Evolutionary conservation across 768 basidiomycete species (phyloP).

Genomic region (Lactarius akahatsu): DNA sequence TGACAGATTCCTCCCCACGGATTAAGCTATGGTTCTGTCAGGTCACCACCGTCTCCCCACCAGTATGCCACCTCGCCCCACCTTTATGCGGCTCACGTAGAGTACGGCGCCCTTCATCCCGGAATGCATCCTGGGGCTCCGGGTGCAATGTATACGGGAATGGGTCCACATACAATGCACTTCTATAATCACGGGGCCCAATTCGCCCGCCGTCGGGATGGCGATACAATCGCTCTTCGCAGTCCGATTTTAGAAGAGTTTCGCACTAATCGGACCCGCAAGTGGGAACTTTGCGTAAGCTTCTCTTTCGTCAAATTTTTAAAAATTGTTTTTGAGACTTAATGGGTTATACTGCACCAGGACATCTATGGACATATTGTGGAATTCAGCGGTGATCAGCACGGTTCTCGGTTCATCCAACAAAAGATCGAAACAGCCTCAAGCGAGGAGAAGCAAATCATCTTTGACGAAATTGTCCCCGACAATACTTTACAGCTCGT

Average conservation of each 20-base stretch:
- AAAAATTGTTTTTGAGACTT: neutral
- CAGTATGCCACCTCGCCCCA: slow-evolving; percentile 32
- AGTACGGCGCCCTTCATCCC: slow-evolving; percentile 51
- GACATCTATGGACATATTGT: slow-evolving; percentile 83
- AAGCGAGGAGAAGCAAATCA: slow-evolving; percentile 71
- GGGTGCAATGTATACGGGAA: slow-evolving; percentile 44
- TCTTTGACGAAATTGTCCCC: slow-evolving; percentile 89
- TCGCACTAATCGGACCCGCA: slow-evolving; percentile 69
- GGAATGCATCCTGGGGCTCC: slow-evolving; percentile 33
- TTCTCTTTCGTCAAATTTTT: slow-evolving; percentile 8
- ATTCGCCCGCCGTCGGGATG: slow-evolving; percentile 47
- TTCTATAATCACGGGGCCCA: slow-evolving; percentile 40
- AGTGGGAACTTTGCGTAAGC: slow-evolving; percentile 73
- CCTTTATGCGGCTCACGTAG: slow-evolving; percentile 45
- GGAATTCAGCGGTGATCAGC: slow-evolving; percentile 93
- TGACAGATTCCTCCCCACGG: slow-evolving; percentile 40
- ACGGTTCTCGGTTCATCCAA: slow-evolving; percentile 98
- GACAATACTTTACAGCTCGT: slow-evolving; percentile 71
- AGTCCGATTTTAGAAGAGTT: slow-evolving; percentile 85
- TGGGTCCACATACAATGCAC: slow-evolving; percentile 27
- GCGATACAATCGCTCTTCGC: slow-evolving; percentile 44
- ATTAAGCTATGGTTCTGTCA: slow-evolving; percentile 43
- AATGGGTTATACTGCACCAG: slow-evolving; percentile 42
- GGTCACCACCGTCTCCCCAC: slow-evolving; percentile 46
- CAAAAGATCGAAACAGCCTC: slow-evolving; percentile 75